phyloP scores from a whole-genome alignment of 129 eudicot genomes.

The Flaveria sonorensis region DNA sequence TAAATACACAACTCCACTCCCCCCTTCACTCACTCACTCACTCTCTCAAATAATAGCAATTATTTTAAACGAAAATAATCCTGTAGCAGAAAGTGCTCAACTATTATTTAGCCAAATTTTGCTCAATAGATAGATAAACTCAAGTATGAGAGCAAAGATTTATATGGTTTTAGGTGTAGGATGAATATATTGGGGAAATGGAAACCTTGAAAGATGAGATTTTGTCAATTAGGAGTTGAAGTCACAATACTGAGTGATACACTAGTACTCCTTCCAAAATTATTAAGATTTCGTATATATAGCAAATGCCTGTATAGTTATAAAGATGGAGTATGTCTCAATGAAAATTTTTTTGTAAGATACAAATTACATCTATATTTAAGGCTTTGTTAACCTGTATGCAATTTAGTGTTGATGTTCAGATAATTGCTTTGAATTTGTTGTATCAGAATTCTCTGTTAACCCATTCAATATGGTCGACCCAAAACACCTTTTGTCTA shows the following conservation, averaged over 20 bases:
- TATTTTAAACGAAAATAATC: too few species aligned
- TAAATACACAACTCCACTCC: not conserved
- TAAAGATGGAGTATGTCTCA: not conserved
- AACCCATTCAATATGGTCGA: not conserved
- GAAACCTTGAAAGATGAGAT: not conserved
- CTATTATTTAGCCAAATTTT: too few species aligned
- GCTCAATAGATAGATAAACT: not conserved
- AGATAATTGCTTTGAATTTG: not conserved
- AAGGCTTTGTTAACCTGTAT: not conserved
- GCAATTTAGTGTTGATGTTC: slow-evolving; percentile 4
- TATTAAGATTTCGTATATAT: too few species aligned
- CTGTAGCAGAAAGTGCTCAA: too few species aligned
- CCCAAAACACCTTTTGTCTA: not conserved
- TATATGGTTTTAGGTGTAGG: not conserved
- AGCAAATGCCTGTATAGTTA: not conserved
- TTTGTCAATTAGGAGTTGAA: not conserved
- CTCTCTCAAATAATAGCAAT: too few species aligned
- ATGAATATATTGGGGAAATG: not conserved
- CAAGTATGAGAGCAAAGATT: slow-evolving; percentile 1
- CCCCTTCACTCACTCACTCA: not conserved
- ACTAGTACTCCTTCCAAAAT: not conserved
- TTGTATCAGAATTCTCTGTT: not conserved
- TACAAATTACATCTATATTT: not conserved
- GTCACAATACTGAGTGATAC: not conserved
- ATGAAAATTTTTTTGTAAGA: not conserved